Base-by-base conservation (phyloP, 2,329 filamentous ascomycete species). In the Penicillium brevicompactum region DNA sequence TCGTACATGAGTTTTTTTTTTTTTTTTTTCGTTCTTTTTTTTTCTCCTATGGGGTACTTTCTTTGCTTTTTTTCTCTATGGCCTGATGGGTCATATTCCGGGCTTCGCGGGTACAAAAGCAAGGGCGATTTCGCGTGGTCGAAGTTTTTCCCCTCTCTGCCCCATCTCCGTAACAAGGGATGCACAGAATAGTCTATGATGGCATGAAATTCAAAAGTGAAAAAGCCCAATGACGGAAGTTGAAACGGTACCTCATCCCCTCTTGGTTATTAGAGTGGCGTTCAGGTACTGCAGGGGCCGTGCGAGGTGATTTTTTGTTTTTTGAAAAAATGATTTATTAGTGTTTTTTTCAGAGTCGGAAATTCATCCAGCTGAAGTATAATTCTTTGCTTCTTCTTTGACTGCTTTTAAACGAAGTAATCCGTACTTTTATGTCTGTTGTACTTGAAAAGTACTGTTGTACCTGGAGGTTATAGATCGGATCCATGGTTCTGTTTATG, bases 121-220 rank as follows among this genome's bases (percentile, higher is more conserved):
- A 53, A 53, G 51, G 51, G 51, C 30, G 18, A 42, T 34, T 53
- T 53, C 51, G 51, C 51, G 51, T 53, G 51, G 51, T 41, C 46
- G 10, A 38, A 38, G 11, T 21, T 22, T 34, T 13, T 40, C 10
- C 4, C 30, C 24, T 45, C 7, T 46, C 13, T 31, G 3, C 2
- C 31, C 14, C 34, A 5, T n/a, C 30, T n/a, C n/a, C n/a, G n/a
- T 16, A 27, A 48, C 22, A 48, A 24, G 32, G 5, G n/a, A 18
- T 21, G 21, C 5, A 21, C 34, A 16, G 38, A 18, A 41, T 41
- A 41, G 38, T 41, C 5, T 3, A 32, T 32, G 31, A 32, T 27
- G 24, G 24, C 31, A 37, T 37, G 34, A 37, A 37, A 37, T 37
- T 14, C 34, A n/a, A 37, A 37, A 34, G 6, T 34, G 6, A 37